Percentiles rank a stretch among this genome's conserved stretches.
phyloP scores from a whole-genome alignment of 345 rosid species.

The Capsella bursapastoris region DNA sequence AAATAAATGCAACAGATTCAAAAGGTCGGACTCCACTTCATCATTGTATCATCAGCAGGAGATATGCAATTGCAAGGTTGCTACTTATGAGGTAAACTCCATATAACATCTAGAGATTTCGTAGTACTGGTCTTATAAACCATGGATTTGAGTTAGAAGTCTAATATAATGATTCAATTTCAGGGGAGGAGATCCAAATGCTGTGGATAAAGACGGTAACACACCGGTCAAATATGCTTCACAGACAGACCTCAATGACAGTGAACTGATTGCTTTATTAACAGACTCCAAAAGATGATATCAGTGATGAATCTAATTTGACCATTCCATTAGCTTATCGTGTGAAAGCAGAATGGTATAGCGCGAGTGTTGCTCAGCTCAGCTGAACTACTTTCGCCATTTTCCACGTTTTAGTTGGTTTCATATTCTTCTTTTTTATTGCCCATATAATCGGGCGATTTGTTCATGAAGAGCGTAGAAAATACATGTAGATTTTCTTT shows the following conservation, averaged over 20 bases:
- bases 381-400: conserved; percentile 23
- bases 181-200: conserved; percentile 75
- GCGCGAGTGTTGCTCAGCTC: conserved; percentile 34
- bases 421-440: background rate
- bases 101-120: background rate
- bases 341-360: conserved; percentile 31
- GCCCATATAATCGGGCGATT: conserved; percentile 16
- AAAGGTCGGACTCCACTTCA: conserved; percentile 69
- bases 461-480: conserved; percentile 38
- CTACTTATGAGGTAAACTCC: conserved; percentile 63
- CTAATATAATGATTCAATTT: conserved; percentile 32
- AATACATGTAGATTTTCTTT: conserved; percentile 30
- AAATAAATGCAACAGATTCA: conserved; percentile 60
- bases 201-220: conserved; percentile 50
- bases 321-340: conserved; percentile 9
- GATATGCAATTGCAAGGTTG: conserved; percentile 61
- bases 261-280: conserved; percentile 53
- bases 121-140: background rate
- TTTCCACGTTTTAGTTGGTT: conserved; percentile 21
- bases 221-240: conserved; percentile 54
- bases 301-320: conserved; percentile 14
- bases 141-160: background rate
- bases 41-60: conserved; percentile 58
- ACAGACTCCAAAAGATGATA: conserved; percentile 46
- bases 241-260: conserved; percentile 51